Evolutionary conservation across 169 alveolate genomes (phyloP).

Genomic region (Plasmodium gonderi): DNA sequence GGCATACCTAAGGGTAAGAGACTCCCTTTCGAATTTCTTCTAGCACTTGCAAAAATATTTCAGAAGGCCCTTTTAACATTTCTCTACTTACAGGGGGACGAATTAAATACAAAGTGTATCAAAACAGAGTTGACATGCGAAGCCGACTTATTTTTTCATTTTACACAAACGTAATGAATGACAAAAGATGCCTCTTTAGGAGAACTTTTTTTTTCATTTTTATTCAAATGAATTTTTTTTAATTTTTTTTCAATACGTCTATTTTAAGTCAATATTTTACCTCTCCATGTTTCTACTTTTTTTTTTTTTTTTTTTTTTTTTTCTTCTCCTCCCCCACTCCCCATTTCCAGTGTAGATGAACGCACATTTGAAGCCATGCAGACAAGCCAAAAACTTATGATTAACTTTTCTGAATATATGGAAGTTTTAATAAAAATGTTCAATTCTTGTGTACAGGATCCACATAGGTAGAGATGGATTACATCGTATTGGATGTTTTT

Average conservation of each 20-base stretch:
- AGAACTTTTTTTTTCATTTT: background rate
- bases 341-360: constrained; percentile 84
- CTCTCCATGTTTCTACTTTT: background rate
- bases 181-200: background rate
- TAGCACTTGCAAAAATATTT: too few species aligned
- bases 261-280: background rate
- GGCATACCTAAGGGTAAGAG: too few species aligned
- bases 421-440: constrained; percentile 92
- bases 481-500: background rate
- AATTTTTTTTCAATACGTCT: background rate
- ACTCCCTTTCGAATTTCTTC: too few species aligned
- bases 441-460: constrained; percentile 94
- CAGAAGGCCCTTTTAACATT: too few species aligned
- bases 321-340: background rate
- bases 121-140: constrained; percentile 93
- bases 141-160: constrained; percentile 95
- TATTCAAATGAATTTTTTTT: background rate
- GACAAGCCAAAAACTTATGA: constrained; percentile 92
- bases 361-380: constrained; percentile 88
- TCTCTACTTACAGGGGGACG: constrained; percentile 90
- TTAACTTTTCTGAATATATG: constrained; percentile 91
- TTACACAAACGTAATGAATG: constrained; percentile 84
- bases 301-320: background rate
- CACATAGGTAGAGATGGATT: constrained; percentile 82
- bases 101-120: constrained; percentile 85